Evolutionary conservation across 208 protist species (phyloP).

Genomic region (Trypanosoma congolense): DNA sequence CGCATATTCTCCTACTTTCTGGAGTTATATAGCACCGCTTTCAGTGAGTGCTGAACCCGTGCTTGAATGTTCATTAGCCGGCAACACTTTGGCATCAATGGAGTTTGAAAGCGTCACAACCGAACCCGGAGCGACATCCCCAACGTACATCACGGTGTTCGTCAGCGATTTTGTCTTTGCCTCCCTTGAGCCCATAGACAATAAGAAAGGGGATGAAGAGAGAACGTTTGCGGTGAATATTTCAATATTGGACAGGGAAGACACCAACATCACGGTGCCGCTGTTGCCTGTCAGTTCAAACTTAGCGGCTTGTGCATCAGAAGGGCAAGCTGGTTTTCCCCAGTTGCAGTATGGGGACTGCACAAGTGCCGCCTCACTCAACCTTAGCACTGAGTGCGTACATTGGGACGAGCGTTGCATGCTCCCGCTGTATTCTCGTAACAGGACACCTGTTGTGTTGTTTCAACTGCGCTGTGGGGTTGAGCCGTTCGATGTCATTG

Average conservation of each 20-base stretch:
- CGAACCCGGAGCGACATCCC: too few species aligned
- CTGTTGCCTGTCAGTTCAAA: neutral
- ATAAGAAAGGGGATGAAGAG: too few species aligned
- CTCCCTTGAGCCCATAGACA: too few species aligned
- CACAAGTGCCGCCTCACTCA: neutral
- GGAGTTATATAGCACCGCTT: constrained; percentile 6
- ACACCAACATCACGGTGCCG: too few species aligned
- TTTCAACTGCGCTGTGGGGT: neutral
- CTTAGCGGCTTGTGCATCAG: neutral
- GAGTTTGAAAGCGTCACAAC: too few species aligned
- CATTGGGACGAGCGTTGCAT: constrained; percentile 10
- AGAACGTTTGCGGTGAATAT: too few species aligned
- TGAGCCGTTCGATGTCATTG: neutral
- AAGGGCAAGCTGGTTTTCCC: neutral
- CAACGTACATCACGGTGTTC: too few species aligned
- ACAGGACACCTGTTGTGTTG: neutral
- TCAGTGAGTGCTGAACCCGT: neutral
- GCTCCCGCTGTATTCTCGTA: constrained; percentile 1
- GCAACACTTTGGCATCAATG: too few species aligned
- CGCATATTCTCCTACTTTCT: neutral
- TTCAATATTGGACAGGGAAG: too few species aligned
- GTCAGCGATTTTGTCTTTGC: too few species aligned
- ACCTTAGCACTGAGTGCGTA: neutral
- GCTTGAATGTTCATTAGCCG: neutral
- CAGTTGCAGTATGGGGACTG: constrained; percentile 3